Conservation (phyloP, 2,329 filamentous ascomycete species). For the Apiospora kogelbergensis region DNA sequence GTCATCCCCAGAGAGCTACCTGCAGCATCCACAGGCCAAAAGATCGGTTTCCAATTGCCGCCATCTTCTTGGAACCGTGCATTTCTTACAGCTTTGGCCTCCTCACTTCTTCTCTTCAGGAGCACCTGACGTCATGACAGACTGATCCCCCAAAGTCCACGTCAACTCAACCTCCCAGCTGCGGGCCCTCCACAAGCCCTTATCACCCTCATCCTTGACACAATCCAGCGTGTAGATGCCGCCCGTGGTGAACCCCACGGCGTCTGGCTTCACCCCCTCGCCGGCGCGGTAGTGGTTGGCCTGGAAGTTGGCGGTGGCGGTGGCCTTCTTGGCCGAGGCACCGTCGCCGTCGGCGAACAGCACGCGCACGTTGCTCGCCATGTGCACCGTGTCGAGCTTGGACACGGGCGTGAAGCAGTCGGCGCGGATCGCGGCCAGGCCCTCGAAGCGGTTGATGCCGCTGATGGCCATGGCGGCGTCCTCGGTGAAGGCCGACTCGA, state of each 20-base stretch:
- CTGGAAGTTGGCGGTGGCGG: neutral
- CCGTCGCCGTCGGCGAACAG: neutral
- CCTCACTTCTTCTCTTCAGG: neutral
- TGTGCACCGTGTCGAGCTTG: neutral
- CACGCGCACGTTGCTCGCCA: neutral
- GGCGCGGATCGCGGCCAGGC: neutral
- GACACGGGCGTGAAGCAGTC: neutral
- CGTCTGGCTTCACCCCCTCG: neutral
- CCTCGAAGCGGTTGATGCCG: neutral
- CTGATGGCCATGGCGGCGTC: neutral
- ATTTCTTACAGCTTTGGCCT: no score
- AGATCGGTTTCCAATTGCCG: no score
- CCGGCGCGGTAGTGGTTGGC: slow-evolving; percentile 3
- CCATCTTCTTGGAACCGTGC: no score
- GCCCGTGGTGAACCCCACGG: neutral
- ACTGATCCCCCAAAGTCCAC: neutral
- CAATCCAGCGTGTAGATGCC: neutral
- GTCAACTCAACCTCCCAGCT: neutral
- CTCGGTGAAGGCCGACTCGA: neutral
- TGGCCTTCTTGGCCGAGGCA: neutral
- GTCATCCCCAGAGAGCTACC: no score
- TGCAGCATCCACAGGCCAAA: no score
- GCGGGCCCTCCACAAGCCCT: neutral
- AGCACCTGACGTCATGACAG: neutral
- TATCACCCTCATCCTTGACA: neutral